Evolutionary conservation across 2,329 filamentous ascomycete genomes (phyloP).

Genomic region (Pestalotiopsis sp.): DNA sequence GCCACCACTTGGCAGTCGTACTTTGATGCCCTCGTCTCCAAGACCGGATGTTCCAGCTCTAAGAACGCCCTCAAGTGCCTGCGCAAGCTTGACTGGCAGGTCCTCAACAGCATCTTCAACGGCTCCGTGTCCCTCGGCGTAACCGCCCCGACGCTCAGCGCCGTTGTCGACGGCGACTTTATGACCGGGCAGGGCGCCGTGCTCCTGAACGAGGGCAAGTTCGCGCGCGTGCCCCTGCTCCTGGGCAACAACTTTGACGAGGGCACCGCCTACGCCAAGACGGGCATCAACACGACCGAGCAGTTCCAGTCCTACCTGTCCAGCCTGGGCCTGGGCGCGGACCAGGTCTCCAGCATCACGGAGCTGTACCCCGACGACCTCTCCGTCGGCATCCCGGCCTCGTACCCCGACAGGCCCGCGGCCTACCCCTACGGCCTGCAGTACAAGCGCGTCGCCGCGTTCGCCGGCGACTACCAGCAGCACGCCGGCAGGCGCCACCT

Average conservation of each 20-base stretch:
- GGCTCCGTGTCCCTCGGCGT: constrained; percentile 22
- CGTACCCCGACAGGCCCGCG: constrained; percentile 5
- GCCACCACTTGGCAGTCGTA: constrained; percentile 19
- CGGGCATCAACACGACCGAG: constrained; percentile 54
- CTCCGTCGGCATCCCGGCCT: constrained; percentile 13
- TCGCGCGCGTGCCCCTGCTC: constrained; percentile 34
- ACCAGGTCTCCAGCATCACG: not conserved
- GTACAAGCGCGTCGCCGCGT: constrained; percentile 25
- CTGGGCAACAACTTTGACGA: constrained; percentile 36
- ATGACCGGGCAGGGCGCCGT: constrained; percentile 37
- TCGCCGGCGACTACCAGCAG: constrained; percentile 55
- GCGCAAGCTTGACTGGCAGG: constrained; percentile 30
- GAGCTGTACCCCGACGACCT: constrained; percentile 15
- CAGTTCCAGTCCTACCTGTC: constrained; percentile 47
- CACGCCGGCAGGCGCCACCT: constrained; percentile 56
- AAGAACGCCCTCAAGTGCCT: constrained; percentile 32
- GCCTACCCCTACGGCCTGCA: constrained; percentile 12
- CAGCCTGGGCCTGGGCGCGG: not conserved
- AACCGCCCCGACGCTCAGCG: constrained; percentile 16
- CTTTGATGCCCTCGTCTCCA: constrained; percentile 30
- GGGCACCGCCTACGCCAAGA: constrained; percentile 51
- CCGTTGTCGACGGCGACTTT: constrained; percentile 40
- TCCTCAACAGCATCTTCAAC: constrained; percentile 31
- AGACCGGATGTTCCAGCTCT: constrained; percentile 23
- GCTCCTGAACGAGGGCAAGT: constrained; percentile 27